Evolutionary conservation across 176 grass and related monocot species (phyloP), one percentile per base, ranked within the genome.

Genomic region (Oryza meridionalis): DNA sequence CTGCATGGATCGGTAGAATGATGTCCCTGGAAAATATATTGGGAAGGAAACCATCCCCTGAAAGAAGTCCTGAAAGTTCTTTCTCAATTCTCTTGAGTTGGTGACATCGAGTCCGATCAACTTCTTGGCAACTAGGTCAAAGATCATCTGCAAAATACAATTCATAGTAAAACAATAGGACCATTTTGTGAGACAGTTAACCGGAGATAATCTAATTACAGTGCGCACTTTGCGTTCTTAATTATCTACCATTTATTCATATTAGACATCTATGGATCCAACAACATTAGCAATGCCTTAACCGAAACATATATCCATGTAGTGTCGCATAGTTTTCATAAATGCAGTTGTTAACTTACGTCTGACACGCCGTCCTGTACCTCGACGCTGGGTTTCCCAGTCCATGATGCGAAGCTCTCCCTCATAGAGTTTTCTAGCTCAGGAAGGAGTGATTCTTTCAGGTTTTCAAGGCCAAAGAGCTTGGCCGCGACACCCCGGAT

Each of bases 31-130:
- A 2, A 82, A 42, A 72, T 72, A 72, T 2, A 82, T 1, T 9
- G 67, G 67, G 50, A 82, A 72, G 11, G 79, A 82, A 33, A 82
- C 24, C n/a, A 82, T 4, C 2, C 53, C 80, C 37, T 63, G 80
- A 33, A 72, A 29, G 80, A 82, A 82, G 12, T 14, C 37, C 21
- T 72, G 13, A 19, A 73, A 82, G 69, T 63, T 82, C 37, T 73
- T 82, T 11, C 22, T 63, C 24, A 82, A 17, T 45, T 43, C 37
- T 38, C 69, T 82, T 5, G 80, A 82, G 7, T 40, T 62, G 15
- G 32, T 9, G 6, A 45, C 15, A 10, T 59, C 15, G 10, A 82
- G 44, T 9, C 80, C 35, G 13, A 82, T 42, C 53, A 82, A 7
- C 69, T 73, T 82, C 35, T 81, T 70, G 44, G 79, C 79, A 2